Conservation (phyloP, 495 filamentous ascomycete species). For the Hypoxylon fragiforme region DNA sequence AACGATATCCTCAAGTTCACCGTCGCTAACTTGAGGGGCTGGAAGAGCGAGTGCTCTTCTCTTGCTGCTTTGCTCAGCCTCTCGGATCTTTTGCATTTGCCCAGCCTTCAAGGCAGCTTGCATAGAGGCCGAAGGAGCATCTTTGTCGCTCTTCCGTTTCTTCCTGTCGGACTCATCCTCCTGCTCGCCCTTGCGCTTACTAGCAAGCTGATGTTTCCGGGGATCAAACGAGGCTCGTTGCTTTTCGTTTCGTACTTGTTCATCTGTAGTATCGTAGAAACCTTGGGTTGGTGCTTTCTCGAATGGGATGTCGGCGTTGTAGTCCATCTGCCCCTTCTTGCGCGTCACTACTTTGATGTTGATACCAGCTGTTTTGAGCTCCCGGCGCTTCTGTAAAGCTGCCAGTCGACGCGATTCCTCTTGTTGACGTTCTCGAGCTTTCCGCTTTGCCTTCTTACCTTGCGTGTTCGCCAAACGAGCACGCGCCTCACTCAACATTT, state of each 20-base stretch:
- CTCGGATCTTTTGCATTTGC: constrained; percentile 92
- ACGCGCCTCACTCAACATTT: constrained; percentile 97
- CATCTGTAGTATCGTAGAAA: constrained; percentile 91
- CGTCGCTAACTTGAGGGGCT: constrained; percentile 85
- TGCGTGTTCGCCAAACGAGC: constrained; percentile 96
- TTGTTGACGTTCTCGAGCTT: constrained; percentile 91
- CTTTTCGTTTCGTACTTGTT: constrained; percentile 77
- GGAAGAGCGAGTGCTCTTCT: constrained; percentile 78
- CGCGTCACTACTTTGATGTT: constrained; percentile 94
- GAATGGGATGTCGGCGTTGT: constrained; percentile 98
- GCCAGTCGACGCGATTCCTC: constrained; percentile 92
- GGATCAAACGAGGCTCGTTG: constrained; percentile 90
- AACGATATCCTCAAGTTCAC: constrained; percentile 94
- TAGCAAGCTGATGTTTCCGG: constrained; percentile 91
- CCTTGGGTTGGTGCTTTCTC: constrained; percentile 88
- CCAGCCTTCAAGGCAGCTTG: constrained; percentile 93
- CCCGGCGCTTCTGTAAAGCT: constrained; percentile 88
- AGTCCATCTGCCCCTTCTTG: constrained; percentile 97
- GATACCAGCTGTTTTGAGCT: constrained; percentile 96
- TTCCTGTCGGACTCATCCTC: constrained; percentile 83
- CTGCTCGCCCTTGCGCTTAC: constrained; percentile 89
- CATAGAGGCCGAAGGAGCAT: constrained; percentile 69
- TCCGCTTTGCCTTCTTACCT: constrained; percentile 98
- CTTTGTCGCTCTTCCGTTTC: constrained; percentile 83
- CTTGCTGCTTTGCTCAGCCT: constrained; percentile 96